Evolutionary conservation across 352 stramenopile genomes (phyloP).

Genomic region (Thraustotheca clavata): DNA sequence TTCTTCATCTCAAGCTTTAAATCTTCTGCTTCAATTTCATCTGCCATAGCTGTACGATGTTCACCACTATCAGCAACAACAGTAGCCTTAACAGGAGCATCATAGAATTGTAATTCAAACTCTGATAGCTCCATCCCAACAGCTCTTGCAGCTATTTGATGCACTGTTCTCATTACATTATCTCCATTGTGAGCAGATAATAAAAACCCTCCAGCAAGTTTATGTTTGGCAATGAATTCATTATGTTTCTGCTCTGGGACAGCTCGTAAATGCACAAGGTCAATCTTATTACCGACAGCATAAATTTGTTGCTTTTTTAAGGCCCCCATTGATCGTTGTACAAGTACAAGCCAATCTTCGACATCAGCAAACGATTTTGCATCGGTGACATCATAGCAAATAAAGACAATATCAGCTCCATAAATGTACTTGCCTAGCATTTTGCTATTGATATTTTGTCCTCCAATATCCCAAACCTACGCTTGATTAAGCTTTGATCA

Average conservation of each 20-base stretch:
- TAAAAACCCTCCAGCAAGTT: conserved; percentile 61
- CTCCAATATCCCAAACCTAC: conserved; percentile 78
- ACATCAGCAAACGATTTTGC: conserved; percentile 70
- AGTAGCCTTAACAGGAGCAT: conserved; percentile 53
- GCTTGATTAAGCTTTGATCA: too few relatives aligned
- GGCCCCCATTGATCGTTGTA: conserved; percentile 23
- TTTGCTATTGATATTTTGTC: conserved; percentile 82
- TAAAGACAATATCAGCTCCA: conserved; percentile 59
- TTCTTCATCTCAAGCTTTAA: conserved; percentile 1
- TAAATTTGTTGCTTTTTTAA: conserved; percentile 44
- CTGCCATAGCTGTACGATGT: conserved; percentile 51
- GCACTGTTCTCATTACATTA: conserved; percentile 73
- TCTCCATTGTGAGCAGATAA: conserved; percentile 77
- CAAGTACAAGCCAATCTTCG: conserved; percentile 67
- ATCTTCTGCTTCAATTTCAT: conserved; percentile 75
- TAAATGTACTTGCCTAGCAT: conserved; percentile 84
- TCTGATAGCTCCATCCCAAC: conserved; percentile 65
- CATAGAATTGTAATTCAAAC: conserved; percentile 72
- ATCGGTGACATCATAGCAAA: conserved; percentile 85
- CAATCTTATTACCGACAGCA: conserved; percentile 83
- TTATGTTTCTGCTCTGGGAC: conserved; percentile 64
- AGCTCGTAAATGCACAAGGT: conserved; percentile 68
- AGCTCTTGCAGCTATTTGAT: conserved; percentile 57
- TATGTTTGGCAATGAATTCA: conserved; percentile 53
- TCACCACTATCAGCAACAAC: conserved; percentile 37